Base-by-base conservation (phyloP, 306 rosid genomes). In the Inga laurina region DNA sequence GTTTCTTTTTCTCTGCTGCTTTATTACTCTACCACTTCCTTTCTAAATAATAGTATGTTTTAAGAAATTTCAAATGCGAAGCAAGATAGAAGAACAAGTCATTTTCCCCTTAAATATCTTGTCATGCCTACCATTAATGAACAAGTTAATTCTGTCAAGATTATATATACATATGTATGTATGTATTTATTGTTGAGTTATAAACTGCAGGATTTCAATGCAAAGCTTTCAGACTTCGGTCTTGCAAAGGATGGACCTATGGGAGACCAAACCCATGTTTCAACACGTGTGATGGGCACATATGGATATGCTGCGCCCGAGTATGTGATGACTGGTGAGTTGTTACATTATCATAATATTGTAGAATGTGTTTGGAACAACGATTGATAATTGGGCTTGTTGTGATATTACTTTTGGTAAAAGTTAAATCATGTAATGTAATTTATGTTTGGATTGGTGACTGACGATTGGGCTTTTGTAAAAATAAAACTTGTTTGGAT, bases 231-330 rank as follows among this genome's bases (percentile, higher is more conserved):
- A 49, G 98, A 94, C 84, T 94, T 94, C 61, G 98, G 98, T 78
- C 98, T 94, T 80, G 98, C 98, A 54, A 94, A 94, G 93, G 98
- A 94, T 86, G 98, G 98, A 48, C 98, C 98, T 2, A 91, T 94
- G 93, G 98, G 98, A 44, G 98, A 94, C 83, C 98, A 94, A 86
- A 94, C 98, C 85, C 98, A 94, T 86, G 98, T 94, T 83, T 94
- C 98, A 80, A 94, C 98, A 59, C 85, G 98, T 77, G 98, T 94
- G 86, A 94, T 94, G 98, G 98, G 98, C 65, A 94, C 98, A 19
- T 92, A 94, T 45, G 98, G 98, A 82, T 94, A 94, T 86, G 97
- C 97, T 82, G 98, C 98, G 45, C 98, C 98, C 0, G 98, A 94
- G 89, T 94, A 94, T 82, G 91, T 94, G 75, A 94, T 94, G 98